Evolutionary conservation across 2,329 filamentous ascomycete species (phyloP), one percentile per base, ranked within the genome.

Genomic region (Colletotrichum lindemuthianum): DNA sequence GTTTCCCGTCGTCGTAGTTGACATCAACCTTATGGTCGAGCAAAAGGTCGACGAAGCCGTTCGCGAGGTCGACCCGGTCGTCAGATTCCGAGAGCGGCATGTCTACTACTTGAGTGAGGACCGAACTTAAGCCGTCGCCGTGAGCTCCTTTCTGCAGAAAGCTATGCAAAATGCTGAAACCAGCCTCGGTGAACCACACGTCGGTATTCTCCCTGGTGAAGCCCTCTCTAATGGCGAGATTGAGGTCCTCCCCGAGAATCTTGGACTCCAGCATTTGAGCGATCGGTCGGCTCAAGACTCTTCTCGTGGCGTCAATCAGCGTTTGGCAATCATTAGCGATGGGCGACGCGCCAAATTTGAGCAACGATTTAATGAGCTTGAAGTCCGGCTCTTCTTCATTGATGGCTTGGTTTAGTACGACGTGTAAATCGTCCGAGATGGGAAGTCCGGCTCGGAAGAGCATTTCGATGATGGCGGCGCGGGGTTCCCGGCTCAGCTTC

Each of bases 371-470:
- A 32, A 67, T 66, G 9, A 65, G 45, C 43, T 67, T 68, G 33
- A 57, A 59, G 16, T 68, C 67, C 12, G 60, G 36, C 6, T 83
- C 78, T 16, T 86, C 78, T 66, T 84, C 82, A n/a, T 83, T 84
- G 8, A 88, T 79, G 0, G 81, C 84, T 58, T 83, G 80, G 66
- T 81, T 80, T 15, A 88, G 72, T 0, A 80, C 77, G 7, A 81
- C 76, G 67, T 88, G 79, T 0, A 88, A 71, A 13, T 85, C 81
- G n/a, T 82, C 82, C 0, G 77, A 79, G 0, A 78, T 75, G 0
- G 78, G 73, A 52, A 86, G 74, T 0, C 84, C 84, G 1, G 84
- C 85, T 24, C 79, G 77, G 61, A 88, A 82, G 4, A 88, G 74
- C 76, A 82, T 82, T 12, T 77, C 71, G 34, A 85, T 75, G 12